Percentiles rank a stretch among this genome's conserved stretches.
Evolutionary conservation across 306 rosid species (phyloP).

Genomic region (Purshia tridentata): DNA sequence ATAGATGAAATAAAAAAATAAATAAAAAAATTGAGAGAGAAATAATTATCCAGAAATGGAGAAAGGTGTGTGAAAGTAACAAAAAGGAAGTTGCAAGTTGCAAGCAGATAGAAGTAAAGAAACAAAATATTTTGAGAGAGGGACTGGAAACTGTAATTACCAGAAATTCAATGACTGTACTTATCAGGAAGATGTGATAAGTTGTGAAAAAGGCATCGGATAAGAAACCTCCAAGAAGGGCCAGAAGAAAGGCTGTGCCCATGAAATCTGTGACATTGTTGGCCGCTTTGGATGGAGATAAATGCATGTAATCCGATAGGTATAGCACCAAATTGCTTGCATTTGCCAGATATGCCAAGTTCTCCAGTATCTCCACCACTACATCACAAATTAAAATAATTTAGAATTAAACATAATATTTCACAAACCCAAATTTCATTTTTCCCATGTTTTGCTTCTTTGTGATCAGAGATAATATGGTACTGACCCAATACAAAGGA

Average conservation of each 20-base stretch:
- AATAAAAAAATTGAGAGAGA: background rate
- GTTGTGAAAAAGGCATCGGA: constrained; percentile 85
- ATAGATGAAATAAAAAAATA: background rate
- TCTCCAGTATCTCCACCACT: constrained; percentile 90
- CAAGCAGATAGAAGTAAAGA: background rate
- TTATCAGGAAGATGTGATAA: constrained; percentile 73
- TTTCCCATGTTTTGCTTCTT: background rate
- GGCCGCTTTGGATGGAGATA: constrained; percentile 78
- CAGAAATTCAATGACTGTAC: constrained; percentile 78
- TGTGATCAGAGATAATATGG: background rate
- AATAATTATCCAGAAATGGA: background rate
- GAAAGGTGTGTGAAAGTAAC: no score
- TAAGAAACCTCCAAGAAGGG: constrained; percentile 92
- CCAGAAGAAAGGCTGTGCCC: constrained; percentile 94
- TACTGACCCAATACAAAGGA: constrained; percentile 75
- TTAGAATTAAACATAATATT: no score
- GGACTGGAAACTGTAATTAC: constrained; percentile 40
- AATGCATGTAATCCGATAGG: constrained; percentile 60
- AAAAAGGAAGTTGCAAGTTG: no score
- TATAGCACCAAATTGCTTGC: constrained; percentile 91
- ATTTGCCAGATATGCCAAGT: constrained; percentile 84
- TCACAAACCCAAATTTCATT: background rate
- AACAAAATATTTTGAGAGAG: background rate
- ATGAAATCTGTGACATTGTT: constrained; percentile 92
- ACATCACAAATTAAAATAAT: constrained; percentile 2